Base-by-base conservation (phyloP, 2,329 filamentous ascomycete species). In the Cercospora zeae-maydis region DNA sequence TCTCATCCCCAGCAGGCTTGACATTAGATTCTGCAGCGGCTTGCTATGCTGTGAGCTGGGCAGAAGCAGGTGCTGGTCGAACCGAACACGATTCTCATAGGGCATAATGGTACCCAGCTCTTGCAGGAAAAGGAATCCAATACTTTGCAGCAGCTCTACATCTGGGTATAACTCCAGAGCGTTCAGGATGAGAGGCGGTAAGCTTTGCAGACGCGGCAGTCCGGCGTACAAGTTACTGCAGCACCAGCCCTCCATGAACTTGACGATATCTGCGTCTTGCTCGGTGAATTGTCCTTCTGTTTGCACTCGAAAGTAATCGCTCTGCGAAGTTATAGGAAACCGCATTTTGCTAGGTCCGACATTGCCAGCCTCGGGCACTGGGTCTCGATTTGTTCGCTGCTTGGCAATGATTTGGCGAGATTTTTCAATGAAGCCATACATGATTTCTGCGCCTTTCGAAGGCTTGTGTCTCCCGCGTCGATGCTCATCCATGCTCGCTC, bases 31-130 rank as follows among this genome's bases (percentile, higher is more conserved):
- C 47, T 81, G 76, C 8, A 82, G 63, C 36, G 79, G 79, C 31
- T 76, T 78, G 16, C 78, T 78, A 33, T 78, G 71, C 30, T 79
- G 75, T 10, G 78, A 76, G 27, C 74, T 78, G 1, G 84, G 84
- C 19, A 87, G 78, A 66, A 81, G 77, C 11, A 87, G 73, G 59
- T 80, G 68, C 62, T 80, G 78, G 72, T 82, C 82, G 74, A 89
- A 91, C 2, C 88, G 81, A 3, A 84, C 79, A 3, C 83, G 82
- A 53, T 91, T 84, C 69, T 92, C 88, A 83, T 88, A 91, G 0
- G 90, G 88, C 7, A 84, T 78, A 45, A 92, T 82, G 58, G 86
- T 85, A 10, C 89, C 89, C 42, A 93, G 80, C 73, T 95, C 91
- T 70, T 93, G 89, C 31, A 95, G 76, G 66, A 93, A 91, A 1